Evolutionary conservation across 2,329 filamentous ascomycete species (phyloP).

Genomic region (Hypoxylon sp.): DNA sequence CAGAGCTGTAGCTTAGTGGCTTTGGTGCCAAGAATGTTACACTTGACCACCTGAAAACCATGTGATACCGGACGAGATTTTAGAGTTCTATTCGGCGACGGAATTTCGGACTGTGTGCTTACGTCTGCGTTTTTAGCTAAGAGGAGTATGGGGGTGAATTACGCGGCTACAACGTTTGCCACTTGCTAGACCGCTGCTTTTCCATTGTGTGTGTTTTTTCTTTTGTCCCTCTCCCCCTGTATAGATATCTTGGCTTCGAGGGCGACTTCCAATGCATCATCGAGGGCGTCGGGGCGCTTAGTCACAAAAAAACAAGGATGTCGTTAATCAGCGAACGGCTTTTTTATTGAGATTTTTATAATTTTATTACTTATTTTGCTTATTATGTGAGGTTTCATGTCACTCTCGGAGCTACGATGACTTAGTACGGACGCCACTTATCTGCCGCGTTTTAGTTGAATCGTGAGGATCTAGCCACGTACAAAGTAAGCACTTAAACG

Average conservation of each 20-base stretch:
- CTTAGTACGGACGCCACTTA: neutral
- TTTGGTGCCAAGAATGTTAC: neutral
- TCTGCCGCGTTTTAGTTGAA: neutral
- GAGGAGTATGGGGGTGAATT: slow-evolving; percentile 14
- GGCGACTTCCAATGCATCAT: slow-evolving; percentile 35
- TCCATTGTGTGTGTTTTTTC: slow-evolving; percentile 4
- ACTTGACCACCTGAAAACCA: neutral
- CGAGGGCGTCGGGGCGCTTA: slow-evolving; percentile 34
- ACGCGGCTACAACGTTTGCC: slow-evolving; percentile 16
- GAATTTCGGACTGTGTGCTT: slow-evolving; percentile 26
- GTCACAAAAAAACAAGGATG: slow-evolving; percentile 30
- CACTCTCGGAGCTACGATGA: neutral
- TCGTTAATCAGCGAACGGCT: slow-evolving; percentile 19
- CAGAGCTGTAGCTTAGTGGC: slow-evolving; percentile 24
- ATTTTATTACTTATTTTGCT: slow-evolving; percentile 6
- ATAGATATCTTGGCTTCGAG: slow-evolving; percentile 34
- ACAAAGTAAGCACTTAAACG: slow-evolving; percentile 5
- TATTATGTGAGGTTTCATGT: neutral
- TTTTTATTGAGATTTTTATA: slow-evolving; percentile 16
- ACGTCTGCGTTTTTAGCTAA: slow-evolving; percentile 2
- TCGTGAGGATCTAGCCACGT: neutral
- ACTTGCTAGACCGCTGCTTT: slow-evolving; percentile 14
- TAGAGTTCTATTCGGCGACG: slow-evolving; percentile 30
- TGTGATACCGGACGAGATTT: slow-evolving; percentile 14
- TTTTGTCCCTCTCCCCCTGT: neutral